These are phyloP conservation scores for Ogataea degrootiae DNA, from an alignment of 805 yeast genomes.

Conservation along the genomic window DNA sequence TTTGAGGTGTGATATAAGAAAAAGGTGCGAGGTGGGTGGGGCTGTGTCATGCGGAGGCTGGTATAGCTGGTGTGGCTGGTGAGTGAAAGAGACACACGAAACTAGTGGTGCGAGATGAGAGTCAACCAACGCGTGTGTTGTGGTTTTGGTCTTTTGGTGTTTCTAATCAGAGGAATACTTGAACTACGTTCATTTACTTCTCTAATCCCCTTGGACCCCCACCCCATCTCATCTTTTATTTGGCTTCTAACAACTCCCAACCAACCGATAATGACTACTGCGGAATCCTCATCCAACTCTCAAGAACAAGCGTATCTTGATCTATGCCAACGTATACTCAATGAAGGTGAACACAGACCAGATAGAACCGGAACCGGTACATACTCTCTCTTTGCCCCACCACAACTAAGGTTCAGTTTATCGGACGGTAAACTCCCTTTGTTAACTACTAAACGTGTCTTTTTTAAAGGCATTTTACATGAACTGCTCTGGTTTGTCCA, in stretches of 20 bases:
- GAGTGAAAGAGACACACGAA: no score
- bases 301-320: slow-evolving; percentile 88
- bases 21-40: no score
- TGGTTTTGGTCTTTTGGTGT: no score
- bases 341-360: slow-evolving; percentile 84
- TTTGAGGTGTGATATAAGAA: no score
- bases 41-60: no score
- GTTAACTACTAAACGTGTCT: slow-evolving; percentile 89
- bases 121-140: no score
- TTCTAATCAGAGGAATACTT: no score
- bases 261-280: background rate
- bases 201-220: no score
- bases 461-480: slow-evolving; percentile 80
- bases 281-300: slow-evolving; percentile 23
- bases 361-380: slow-evolving; percentile 99
- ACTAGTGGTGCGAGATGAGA: no score
- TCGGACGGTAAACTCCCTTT: slow-evolving; percentile 75
- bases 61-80: no score
- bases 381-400: slow-evolving; percentile 86
- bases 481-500: slow-evolving; percentile 91
- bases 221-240: background rate
- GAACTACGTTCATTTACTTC: no score
- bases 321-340: slow-evolving; percentile 69
- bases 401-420: slow-evolving; percentile 81
- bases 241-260: background rate